These are phyloP conservation scores for Gastrodia elata DNA, from an alignment of 106 monocot genomes.

Conservation along the genomic window DNA sequence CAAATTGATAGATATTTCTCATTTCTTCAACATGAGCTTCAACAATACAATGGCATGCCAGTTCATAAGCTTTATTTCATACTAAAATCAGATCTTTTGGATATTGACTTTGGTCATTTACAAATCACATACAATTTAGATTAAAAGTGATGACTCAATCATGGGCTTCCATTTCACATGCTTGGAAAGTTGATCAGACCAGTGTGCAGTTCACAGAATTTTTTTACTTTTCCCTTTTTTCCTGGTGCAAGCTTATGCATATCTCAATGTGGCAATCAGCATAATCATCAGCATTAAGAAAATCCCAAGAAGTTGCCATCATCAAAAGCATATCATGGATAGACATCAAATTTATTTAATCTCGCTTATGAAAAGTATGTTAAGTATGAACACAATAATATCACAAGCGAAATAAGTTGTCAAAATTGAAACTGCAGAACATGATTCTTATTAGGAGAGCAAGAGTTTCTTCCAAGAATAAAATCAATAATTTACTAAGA, in stretches of 20 bases:
- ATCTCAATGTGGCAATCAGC: neutral
- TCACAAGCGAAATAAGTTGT: neutral
- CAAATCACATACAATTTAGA: neutral
- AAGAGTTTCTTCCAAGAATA: neutral
- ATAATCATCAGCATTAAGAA: neutral
- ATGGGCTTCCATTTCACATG: neutral
- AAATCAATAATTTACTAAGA: neutral
- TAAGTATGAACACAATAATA: neutral
- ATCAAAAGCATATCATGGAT: neutral
- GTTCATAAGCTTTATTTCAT: neutral
- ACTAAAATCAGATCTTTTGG: neutral
- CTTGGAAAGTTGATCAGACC: neutral
- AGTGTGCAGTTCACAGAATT: neutral
- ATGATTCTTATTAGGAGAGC: neutral
- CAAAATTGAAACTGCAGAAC: neutral
- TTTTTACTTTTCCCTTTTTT: neutral
- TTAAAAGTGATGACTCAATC: neutral
- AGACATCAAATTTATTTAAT: neutral
- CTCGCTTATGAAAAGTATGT: neutral
- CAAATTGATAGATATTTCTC: neutral
- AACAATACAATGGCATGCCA: neutral
- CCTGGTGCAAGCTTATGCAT: neutral
- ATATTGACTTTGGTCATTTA: neutral
- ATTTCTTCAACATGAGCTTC: neutral
- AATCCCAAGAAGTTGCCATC: neutral